A percentile compares a stretch with the other conserved stretches of the same genome.
Evolutionary conservation across 2,329 filamentous ascomycete genomes (phyloP).

Genomic region (Malbranchea cinnamomea): DNA sequence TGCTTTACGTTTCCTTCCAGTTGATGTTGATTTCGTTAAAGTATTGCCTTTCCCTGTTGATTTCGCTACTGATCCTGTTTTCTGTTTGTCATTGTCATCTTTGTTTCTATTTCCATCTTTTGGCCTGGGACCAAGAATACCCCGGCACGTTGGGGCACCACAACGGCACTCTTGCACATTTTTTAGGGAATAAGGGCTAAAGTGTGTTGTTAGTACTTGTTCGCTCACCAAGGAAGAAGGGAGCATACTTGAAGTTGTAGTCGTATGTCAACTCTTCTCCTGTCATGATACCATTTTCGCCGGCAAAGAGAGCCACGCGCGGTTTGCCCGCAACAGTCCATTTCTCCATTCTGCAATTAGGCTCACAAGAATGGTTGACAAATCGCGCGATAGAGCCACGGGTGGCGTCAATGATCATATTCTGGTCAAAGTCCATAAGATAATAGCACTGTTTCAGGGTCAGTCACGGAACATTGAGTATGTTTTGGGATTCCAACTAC

Average conservation of each 20-base stretch:
- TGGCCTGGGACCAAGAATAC: slow-evolving; percentile 42
- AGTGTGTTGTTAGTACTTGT: background rate
- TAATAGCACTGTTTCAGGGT: slow-evolving; percentile 63
- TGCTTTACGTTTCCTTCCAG: slow-evolving; percentile 21
- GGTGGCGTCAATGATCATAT: slow-evolving; percentile 96
- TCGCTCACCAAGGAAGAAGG: slow-evolving; percentile 8
- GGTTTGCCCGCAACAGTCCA: slow-evolving; percentile 91
- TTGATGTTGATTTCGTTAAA: slow-evolving; percentile 9
- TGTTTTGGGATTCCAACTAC: slow-evolving; percentile 16
- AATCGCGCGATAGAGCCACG: slow-evolving; percentile 93
- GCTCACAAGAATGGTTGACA: slow-evolving; percentile 93
- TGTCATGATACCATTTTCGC: slow-evolving; percentile 76
- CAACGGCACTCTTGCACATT: slow-evolving; percentile 51
- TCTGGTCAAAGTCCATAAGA: slow-evolving; percentile 95
- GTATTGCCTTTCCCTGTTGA: slow-evolving; percentile 8
- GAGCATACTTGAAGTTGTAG: slow-evolving; percentile 53
- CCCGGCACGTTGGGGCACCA: slow-evolving; percentile 45
- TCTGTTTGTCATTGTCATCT: slow-evolving; percentile 17
- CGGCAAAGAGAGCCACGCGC: slow-evolving; percentile 91
- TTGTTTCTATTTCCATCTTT: slow-evolving; percentile 30
- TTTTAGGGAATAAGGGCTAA: slow-evolving; percentile 42
- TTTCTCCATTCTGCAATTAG: slow-evolving; percentile 96
- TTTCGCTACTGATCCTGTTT: slow-evolving; percentile 1
- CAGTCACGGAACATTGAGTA: slow-evolving; percentile 1
- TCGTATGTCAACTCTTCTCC: slow-evolving; percentile 96